Evolutionary conservation across 129 eudicot species (phyloP).

Genomic region (Lactuca saligna): DNA sequence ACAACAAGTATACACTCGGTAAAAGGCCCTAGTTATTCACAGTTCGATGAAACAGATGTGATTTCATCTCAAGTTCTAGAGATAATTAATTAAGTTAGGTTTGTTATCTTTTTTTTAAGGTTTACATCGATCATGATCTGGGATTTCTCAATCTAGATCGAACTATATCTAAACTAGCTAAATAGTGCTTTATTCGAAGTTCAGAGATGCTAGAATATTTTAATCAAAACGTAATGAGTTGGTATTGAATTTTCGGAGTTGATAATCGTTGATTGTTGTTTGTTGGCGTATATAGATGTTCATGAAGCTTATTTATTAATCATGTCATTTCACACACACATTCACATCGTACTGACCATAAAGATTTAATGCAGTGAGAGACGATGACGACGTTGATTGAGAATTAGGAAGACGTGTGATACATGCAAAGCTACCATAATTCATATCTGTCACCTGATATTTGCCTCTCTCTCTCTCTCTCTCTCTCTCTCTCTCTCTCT

Average conservation of each 20-base stretch:
- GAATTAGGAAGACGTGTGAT: conserved; percentile 9
- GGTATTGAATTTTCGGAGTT: background rate
- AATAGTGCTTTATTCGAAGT: background rate
- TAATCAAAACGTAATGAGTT: background rate
- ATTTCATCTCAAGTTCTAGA: background rate
- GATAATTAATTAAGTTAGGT: conserved; percentile 6
- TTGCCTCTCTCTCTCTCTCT: background rate
- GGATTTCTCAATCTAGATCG: background rate
- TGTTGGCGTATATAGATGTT: background rate
- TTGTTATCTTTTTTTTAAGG: background rate
- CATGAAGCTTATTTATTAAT: too few relatives aligned
- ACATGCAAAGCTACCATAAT: conserved; percentile 3
- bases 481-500: background rate
- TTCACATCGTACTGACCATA: background rate
- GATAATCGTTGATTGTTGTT: background rate
- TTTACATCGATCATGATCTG: conserved; percentile 5
- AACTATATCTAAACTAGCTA: background rate
- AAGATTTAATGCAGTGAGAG: conserved; percentile 9
- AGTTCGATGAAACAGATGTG: background rate
- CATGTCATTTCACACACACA: too few relatives aligned
- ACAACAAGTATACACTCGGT: conserved; percentile 73
- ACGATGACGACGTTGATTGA: background rate
- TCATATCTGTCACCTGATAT: conserved; percentile 10
- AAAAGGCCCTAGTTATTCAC: conserved; percentile 36
- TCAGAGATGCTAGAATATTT: background rate